Evolutionary conservation across 2,329 filamentous ascomycete genomes (phyloP).

Genomic region (Gnomoniopsis smithogilvyi): DNA sequence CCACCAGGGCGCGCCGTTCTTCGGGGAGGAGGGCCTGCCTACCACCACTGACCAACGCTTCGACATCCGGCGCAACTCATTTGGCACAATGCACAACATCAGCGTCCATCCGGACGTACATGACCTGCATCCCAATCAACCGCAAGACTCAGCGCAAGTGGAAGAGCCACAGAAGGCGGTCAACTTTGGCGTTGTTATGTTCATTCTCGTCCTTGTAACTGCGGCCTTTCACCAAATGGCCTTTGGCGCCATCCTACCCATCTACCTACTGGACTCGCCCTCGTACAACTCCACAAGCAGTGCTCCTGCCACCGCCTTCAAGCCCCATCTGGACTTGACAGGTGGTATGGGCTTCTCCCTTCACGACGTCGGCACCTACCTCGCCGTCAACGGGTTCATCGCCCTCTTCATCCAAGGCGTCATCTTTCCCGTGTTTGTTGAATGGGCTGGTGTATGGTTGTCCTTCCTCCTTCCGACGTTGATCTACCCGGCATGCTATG

Average conservation of each 20-base stretch:
- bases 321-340: slow-evolving; percentile 35
- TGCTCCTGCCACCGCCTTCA: slow-evolving; percentile 18
- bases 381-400: slow-evolving; percentile 65
- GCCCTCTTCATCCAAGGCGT: slow-evolving; percentile 71
- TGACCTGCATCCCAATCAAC: slow-evolving; percentile 1
- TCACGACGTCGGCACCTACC: slow-evolving; percentile 64
- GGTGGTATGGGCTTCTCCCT: slow-evolving; percentile 66
- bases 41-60: slow-evolving; percentile 32
- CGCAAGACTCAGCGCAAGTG: slow-evolving; percentile 16
- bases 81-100: slow-evolving; percentile 40
- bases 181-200: slow-evolving; percentile 39
- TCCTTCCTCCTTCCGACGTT: slow-evolving; percentile 63
- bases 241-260: slow-evolving; percentile 38
- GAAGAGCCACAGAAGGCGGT: slow-evolving; percentile 26
- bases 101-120: slow-evolving; percentile 25
- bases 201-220: slow-evolving; percentile 37
- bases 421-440: slow-evolving; percentile 35
- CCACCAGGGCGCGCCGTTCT: slow-evolving; percentile 25
- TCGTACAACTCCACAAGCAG: slow-evolving; percentile 14
- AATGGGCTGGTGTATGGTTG: slow-evolving; percentile 63
- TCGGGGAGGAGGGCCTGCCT: slow-evolving; percentile 33
- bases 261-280: slow-evolving; percentile 38
- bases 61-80: slow-evolving; percentile 35
- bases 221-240: slow-evolving; percentile 46
- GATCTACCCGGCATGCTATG: slow-evolving; percentile 64